Evolutionary conservation across 805 yeast species (phyloP).

Genomic region (Nakazawaea sp.): DNA sequence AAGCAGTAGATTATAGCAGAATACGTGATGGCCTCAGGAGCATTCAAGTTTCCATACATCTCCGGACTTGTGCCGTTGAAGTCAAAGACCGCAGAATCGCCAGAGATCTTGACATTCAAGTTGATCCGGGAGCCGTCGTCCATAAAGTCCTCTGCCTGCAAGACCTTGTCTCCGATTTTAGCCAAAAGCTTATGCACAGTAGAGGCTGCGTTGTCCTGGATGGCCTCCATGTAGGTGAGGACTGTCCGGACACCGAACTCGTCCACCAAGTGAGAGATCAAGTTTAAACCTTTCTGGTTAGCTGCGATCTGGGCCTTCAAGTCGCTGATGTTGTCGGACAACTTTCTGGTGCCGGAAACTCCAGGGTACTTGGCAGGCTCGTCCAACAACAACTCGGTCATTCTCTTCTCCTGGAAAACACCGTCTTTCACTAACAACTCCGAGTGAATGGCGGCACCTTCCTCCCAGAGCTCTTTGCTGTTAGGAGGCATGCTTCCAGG

Average conservation of each 20-base stretch:
- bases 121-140: slow-evolving; percentile 76
- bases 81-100: slow-evolving; percentile 62
- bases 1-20: slow-evolving; percentile 86
- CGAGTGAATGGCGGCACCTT: slow-evolving; percentile 83
- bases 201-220: slow-evolving; percentile 69
- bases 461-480: slow-evolving; percentile 78
- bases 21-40: slow-evolving; percentile 84
- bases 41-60: slow-evolving; percentile 83
- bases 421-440: slow-evolving; percentile 70
- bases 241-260: slow-evolving; percentile 60
- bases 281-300: slow-evolving; percentile 73
- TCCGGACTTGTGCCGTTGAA: slow-evolving; percentile 86
- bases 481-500: slow-evolving; percentile 97
- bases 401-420: slow-evolving; percentile 64
- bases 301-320: slow-evolving; percentile 86
- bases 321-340: slow-evolving; percentile 80
- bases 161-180: slow-evolving; percentile 25
- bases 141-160: slow-evolving; percentile 59
- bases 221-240: slow-evolving; percentile 71
- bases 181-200: slow-evolving; percentile 57
- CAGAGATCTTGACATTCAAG: slow-evolving; percentile 43
- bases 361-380: slow-evolving; percentile 82
- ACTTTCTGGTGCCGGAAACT: slow-evolving; percentile 82
- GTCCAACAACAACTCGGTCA: slow-evolving; percentile 52
- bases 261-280: slow-evolving; percentile 50